Evolutionary conservation across 768 basidiomycete species (phyloP).

Genomic region (Daedaleopsis sinensis): DNA sequence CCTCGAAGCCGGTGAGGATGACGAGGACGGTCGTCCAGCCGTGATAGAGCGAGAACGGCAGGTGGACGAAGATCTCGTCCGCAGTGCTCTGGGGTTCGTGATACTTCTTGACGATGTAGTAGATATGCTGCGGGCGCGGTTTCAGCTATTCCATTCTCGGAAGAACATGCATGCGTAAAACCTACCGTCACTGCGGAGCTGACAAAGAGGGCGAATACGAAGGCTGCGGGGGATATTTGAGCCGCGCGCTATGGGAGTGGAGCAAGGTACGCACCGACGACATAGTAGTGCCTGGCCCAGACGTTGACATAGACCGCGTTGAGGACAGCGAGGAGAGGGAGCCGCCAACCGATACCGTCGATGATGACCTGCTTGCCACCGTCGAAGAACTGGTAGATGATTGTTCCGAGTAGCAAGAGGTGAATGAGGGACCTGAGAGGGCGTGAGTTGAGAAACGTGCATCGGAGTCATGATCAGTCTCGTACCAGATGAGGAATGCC

Average conservation of each 20-base stretch:
- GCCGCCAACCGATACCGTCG: conserved; percentile 89
- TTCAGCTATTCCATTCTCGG: conserved; percentile 10
- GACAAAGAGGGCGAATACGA: conserved; percentile 87
- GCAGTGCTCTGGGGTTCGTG: conserved; percentile 62
- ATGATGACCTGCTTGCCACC: conserved; percentile 77
- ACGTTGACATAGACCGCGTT: conserved; percentile 90
- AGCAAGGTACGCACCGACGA: conserved; percentile 47
- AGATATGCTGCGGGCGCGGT: conserved; percentile 71
- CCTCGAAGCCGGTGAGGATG: conserved; percentile 81
- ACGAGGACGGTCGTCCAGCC: conserved; percentile 90
- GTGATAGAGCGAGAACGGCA: conserved; percentile 96
- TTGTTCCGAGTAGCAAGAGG: conserved; percentile 84
- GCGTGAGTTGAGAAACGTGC: conserved; percentile 2
- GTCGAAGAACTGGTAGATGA: conserved; percentile 89
- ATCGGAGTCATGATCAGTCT: neutral
- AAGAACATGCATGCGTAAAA: neutral
- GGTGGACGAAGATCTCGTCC: conserved; percentile 90
- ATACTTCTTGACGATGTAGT: conserved; percentile 91
- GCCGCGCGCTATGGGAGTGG: neutral
- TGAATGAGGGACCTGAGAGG: conserved; percentile 79
- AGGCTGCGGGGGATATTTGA: conserved; percentile 51
- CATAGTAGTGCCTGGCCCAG: conserved; percentile 79
- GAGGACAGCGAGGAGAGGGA: conserved; percentile 84
- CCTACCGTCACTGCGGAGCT: conserved; percentile 64
- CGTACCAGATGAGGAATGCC: conserved; percentile 89